Evolutionary conservation across 768 basidiomycete species (phyloP), one percentile per base, ranked within the genome.

Genomic region (Phanerochaete sordida): DNA sequence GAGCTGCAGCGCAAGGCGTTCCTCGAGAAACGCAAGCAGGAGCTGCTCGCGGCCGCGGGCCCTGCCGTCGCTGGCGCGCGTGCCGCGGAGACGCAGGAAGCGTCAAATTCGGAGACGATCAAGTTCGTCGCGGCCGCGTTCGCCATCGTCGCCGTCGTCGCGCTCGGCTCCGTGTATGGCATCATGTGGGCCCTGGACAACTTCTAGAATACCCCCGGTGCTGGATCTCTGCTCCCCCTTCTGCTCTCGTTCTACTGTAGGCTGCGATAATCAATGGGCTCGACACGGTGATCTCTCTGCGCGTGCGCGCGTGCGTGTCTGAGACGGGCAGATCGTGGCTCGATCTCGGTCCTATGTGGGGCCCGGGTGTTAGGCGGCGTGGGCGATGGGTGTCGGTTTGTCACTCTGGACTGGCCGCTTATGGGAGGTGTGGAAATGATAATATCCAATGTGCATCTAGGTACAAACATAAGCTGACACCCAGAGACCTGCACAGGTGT

Each of bases 1-100:
- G 72, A 78, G 63, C 73, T 75, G 54, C 77, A 79, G 23, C 63
- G 60, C 52, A 63, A 60, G 57, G 51, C 72, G 4, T 73, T 71
- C 57, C 53, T 75, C 66, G 60, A 68, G 66, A 55, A 37, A 27
- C 55, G 47, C 57, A 28, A 23, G 43, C 23, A 44, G 56, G 56
- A 35, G 61, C 54, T 30, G 44, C 54, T 44, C 50, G 57, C 26
- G 56, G 28, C 33, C 56, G 15, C 28, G 33, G 39, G 37, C 2
- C 9, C 9, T 31, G 53, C 31, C 24, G 48, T 53, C 24, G 51
- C 33, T 2, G 27, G 7, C 51, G 58, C 39, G 5, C 53, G 31
- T 6, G 39, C 8, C 39, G 11, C n/a, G 28, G 51, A 31, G 24
- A 21, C n/a, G 21, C 27, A 51, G 49, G 61, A 52, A 11, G 16